Base-by-base conservation (phyloP, 2,329 filamentous ascomycete genomes). In the Helotiales sp. region DNA sequence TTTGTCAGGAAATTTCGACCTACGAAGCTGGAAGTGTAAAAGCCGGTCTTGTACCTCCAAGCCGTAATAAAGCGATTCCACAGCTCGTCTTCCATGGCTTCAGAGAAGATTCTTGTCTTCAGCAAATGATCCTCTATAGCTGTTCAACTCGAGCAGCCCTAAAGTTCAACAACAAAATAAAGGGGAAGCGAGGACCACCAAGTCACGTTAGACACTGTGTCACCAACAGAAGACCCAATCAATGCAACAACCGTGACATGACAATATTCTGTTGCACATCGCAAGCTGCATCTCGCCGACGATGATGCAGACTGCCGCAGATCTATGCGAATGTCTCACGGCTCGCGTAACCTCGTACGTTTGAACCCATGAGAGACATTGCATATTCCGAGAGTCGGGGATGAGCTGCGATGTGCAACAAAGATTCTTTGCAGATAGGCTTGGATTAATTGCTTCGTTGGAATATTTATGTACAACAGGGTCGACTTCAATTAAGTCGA, bases 251-350 rank as follows among this genome's bases (percentile, higher is more conserved):
- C 22, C 28, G 28, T 34, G 52, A 34, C 30, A 34, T 5, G 7
- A 34, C 22, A 34, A n/a, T 15, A 8, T 55, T 55, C n/a, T 55
- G 52, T 55, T 55, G 52, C 30, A 55, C 30, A n/a, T 55, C 52
- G 52, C 26, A 55, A 55, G 30, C 17, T 55, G 52, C 52, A 55
- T 28, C 28, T 55, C 52, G 52, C 52, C 52, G 30, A 30, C 52
- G 52, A 55, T 55, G 52, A 55, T 55, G 52, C 30, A 55, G 28
- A 22, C 52, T 55, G 17, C 28, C 52, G 52, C 17, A 30, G 30
- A 34, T 37, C n/a, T 2, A 34, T 55, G 28, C 28, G 17, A 34
- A 55, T 55, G 50, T 54, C 50, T 54, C 50, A 54, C 15, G 50
- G 50, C 50, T 54, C 50, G 50, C 26, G 50, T 30, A 54, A 30